Evolutionary conservation across 345 rosid species (phyloP), one percentile per base, ranked within the genome.

Genomic region (Eucalyptus leucophloia): DNA sequence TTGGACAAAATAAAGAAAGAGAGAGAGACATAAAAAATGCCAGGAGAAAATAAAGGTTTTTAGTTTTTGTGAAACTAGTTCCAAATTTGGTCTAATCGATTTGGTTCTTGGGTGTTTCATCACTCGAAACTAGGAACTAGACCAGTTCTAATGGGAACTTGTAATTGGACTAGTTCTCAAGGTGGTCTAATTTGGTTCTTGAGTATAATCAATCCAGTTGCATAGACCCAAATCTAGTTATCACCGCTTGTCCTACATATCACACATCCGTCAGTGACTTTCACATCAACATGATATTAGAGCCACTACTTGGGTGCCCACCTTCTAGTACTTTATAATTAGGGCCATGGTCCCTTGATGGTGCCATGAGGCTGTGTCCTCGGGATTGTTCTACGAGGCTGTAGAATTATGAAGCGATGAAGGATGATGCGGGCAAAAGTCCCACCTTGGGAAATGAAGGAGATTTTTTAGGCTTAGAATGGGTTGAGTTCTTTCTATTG

Each of bases 201-300:
- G 2, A 54, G 28, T 23, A 23, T 12, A 24, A 56, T 23, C 1
- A 0, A 56, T 4, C 3, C 0, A 10, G 12, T 4, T 56, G 30
- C 62, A 56, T 56, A 24, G 62, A 23, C 28, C 3, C 3, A 56
- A 24, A 21, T 23, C 13, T 11, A 2, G 3, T 24, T 24, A 56
- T 9, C 0, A 13, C 1, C 3, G 1, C 1, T 0, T 56, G 0
- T 56, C 60, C 28, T 56, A 9, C 12, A 56, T 56, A 9, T 21
- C 6, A 56, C 60, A 9, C 3, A 2, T 9, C 1, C 3, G 0
- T 56, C 0, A 9, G 12, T 4, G 60, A 23, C 9, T 9, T 56
- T 10, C 28, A 23, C 60, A 56, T 23, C 12, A 23, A 56, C 60
- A 56, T 56, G 60, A 23, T 56, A 23, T 56, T 23, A 56, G 28